Evolutionary conservation across 495 filamentous ascomycete genomes (phyloP).

Genomic region (Xylaria grammica): DNA sequence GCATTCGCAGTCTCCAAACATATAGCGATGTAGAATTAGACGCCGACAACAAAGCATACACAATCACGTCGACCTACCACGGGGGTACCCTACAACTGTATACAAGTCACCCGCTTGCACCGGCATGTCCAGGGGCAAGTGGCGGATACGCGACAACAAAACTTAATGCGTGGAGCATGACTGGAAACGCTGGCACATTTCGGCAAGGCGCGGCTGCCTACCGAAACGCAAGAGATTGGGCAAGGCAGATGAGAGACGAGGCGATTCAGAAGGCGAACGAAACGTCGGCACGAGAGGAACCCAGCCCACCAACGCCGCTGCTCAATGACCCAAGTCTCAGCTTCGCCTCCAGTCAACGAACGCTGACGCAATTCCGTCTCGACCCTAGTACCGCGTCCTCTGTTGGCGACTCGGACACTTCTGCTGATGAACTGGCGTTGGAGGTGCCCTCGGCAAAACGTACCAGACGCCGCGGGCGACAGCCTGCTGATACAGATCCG

Average conservation of each 20-base stretch:
- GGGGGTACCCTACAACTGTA: background rate
- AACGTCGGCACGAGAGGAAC: background rate
- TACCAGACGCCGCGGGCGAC: too few relatives aligned
- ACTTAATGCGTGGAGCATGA: background rate
- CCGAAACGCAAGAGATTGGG: background rate
- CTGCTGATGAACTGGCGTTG: too few relatives aligned
- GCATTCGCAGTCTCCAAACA: conserved; percentile 1
- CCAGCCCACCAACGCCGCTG: background rate
- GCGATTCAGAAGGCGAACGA: background rate
- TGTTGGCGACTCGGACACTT: too few relatives aligned
- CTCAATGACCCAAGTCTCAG: too few relatives aligned
- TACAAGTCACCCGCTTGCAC: conserved; percentile 1
- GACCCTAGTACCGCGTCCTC: too few relatives aligned
- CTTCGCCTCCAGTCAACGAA: too few relatives aligned
- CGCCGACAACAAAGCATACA: background rate
- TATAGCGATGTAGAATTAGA: background rate
- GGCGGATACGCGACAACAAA: conserved; percentile 4
- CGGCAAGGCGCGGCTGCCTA: background rate
- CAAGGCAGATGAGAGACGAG: background rate
- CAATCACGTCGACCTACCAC: background rate
- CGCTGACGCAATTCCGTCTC: too few relatives aligned
- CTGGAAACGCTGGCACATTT: background rate
- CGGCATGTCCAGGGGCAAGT: background rate
- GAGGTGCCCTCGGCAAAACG: too few relatives aligned
- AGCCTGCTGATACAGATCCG: too few relatives aligned